A percentile compares a stretch with the other conserved stretches of the same genome.
Evolutionary conservation across 2,329 filamentous ascomycete species (phyloP).

Genomic region (Phialophora chinensis): DNA sequence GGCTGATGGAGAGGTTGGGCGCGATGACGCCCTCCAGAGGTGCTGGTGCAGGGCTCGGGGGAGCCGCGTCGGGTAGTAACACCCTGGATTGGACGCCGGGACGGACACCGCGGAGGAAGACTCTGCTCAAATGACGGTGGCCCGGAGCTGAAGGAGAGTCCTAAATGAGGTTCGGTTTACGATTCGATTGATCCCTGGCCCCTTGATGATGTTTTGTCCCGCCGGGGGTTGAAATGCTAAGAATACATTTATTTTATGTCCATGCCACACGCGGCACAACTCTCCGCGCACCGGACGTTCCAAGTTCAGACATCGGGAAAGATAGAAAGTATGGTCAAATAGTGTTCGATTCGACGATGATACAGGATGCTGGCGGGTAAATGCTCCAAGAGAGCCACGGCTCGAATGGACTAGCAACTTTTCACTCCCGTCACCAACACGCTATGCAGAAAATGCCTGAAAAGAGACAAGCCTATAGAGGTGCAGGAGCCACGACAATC

Average conservation of each 20-base stretch:
- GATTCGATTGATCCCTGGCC: background rate
- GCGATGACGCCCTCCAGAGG: slow-evolving; percentile 43
- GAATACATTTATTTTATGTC: background rate
- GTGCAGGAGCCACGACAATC: background rate
- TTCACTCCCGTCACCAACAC: background rate
- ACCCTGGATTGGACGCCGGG: slow-evolving; percentile 49
- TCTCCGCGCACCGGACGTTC: background rate
- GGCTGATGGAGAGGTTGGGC: slow-evolving; percentile 49
- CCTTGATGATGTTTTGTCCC: background rate
- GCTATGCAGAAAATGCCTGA: background rate
- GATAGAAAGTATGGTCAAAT: background rate
- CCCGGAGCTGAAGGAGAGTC: background rate
- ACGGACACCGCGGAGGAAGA: slow-evolving; percentile 43
- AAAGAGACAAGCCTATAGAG: background rate
- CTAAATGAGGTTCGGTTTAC: background rate
- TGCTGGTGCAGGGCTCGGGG: slow-evolving; percentile 20
- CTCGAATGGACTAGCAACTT: background rate
- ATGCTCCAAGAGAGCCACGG: background rate
- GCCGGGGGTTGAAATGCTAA: background rate
- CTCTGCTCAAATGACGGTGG: background rate
- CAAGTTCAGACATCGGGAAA: background rate
- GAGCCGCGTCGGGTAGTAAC: slow-evolving; percentile 32
- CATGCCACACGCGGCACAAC: background rate
- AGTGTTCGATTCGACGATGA: background rate
- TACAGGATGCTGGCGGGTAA: background rate